Evolutionary conservation across 345 rosid genomes (phyloP), one percentile per base, ranked within the genome.

Genomic region (Pugionium dolabratum): DNA sequence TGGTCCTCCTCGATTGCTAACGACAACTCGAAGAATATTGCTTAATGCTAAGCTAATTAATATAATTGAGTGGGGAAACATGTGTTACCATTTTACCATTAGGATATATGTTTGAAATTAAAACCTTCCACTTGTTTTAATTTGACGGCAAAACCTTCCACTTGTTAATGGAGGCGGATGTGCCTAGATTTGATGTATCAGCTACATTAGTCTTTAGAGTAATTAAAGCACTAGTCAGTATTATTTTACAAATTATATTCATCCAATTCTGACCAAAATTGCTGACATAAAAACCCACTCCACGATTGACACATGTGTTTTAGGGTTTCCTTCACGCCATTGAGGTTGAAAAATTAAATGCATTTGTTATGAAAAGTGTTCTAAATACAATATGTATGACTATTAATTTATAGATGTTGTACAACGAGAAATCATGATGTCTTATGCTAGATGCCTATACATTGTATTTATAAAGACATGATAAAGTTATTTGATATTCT

Each of bases 171-270:
- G 76, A 64, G 60, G 58, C 32, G 53, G 59, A 56, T 71, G 52
- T 47, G 75, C 33, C 32, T 71, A 56, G 75, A 72, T 64, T 72
- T 72, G 76, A 67, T 63, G n/a, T 35, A 55, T 43, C 26, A 62
- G 30, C 57, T 40, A 62, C 31, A 56, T 61, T 52, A 40, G 52
- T 52, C 70, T 54, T 44, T 51, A 6, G 55, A 33, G 41, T 53
- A 64, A 71, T 71, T 49, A 57, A 40, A 64, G 66, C 76, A 64
- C 76, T 72, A 57, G 64, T 72, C 60, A 57, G 71, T 72, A 64
- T 57, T 58, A 26, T 58, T 57, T 64, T 11, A 55, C 41, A 11
- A 57, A 56, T 37, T 3, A 37, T 4, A 56, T 9, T 27, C 50
- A 42, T 42, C 8, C 43, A 18, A 18, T 26, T 34, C 40, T 64